Percentiles rank a stretch among this genome's conserved stretches.
phyloP scores from a whole-genome alignment of 1,284 basidiomycete genomes.

The Ceratobasidium sp. region DNA sequence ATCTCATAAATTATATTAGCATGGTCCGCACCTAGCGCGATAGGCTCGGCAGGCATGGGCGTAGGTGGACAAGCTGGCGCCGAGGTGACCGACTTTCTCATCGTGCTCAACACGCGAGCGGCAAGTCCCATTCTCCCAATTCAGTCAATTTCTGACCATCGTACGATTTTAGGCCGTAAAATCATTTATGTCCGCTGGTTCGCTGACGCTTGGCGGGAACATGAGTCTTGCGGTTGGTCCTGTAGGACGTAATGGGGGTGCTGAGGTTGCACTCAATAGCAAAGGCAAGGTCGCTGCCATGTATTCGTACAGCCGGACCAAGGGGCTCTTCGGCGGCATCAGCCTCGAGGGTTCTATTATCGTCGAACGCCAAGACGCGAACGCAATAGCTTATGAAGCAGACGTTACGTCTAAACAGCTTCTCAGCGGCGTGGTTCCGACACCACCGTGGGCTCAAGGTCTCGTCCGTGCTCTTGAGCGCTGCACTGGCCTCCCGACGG shows the following conservation, averaged over 20 bases:
- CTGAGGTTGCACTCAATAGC: conserved; percentile 82
- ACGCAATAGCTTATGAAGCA: conserved; percentile 77
- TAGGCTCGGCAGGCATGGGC: conserved; percentile 93
- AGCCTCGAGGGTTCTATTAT: conserved; percentile 95
- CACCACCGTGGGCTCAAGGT: conserved; percentile 76
- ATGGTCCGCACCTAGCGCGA: conserved; percentile 94
- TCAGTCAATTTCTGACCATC: conserved; percentile 57
- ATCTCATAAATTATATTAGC: conserved; percentile 53
- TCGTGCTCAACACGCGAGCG: conserved; percentile 85
- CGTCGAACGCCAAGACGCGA: conserved; percentile 91
- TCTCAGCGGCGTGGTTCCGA: conserved; percentile 74
- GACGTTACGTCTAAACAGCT: conserved; percentile 79
- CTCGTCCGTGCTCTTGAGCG: conserved; percentile 77
- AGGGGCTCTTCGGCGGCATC: conserved; percentile 78
- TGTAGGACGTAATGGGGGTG: conserved; percentile 93
- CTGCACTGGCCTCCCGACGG: conserved; percentile 73
- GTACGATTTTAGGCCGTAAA: conserved; percentile 44
- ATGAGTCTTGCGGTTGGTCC: conserved; percentile 92
- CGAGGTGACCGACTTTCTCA: conserved; percentile 93
- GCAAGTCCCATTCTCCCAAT: conserved; percentile 62
- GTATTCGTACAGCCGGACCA: conserved; percentile 96
- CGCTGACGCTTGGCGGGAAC: conserved; percentile 91
- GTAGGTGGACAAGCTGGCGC: conserved; percentile 82
- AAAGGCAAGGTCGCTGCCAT: conserved; percentile 92
- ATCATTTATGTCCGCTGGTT: conserved; percentile 95